These are phyloP conservation scores for Botrytis galanthina DNA, from an alignment of 2,329 filamentous ascomycete species.

Conservation along the genomic window DNA sequence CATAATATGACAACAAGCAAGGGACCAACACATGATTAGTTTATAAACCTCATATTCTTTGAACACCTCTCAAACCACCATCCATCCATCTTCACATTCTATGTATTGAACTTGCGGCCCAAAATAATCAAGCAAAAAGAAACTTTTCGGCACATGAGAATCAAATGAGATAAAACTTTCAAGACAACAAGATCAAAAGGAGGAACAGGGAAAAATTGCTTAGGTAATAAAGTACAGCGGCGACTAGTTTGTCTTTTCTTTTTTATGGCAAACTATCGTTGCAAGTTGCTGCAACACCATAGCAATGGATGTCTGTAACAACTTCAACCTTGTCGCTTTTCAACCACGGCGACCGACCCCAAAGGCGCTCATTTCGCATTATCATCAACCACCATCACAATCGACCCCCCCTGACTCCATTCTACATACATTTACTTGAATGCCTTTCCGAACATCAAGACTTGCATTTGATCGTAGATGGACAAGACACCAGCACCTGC, in stretches of 20 bases:
- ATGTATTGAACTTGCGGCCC: not conserved
- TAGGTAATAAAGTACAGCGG: slow-evolving; percentile 43
- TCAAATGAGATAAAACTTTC: not conserved
- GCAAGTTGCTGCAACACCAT: slow-evolving; percentile 40
- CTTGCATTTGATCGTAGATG: slow-evolving; percentile 99
- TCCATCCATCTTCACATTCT: slow-evolving; percentile 8
- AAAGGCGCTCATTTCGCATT: slow-evolving; percentile 23
- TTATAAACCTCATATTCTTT: slow-evolving; percentile 3
- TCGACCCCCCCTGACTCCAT: slow-evolving; percentile 16
- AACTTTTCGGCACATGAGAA: not conserved
- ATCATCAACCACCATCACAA: slow-evolving; percentile 12
- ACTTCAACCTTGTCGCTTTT: slow-evolving; percentile 35
- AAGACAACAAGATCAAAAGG: slow-evolving; percentile 31
- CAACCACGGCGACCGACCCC: slow-evolving; percentile 27
- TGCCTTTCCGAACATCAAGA: slow-evolving; percentile 99
- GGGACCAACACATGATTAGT: too few relatives aligned
- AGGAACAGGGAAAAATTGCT: slow-evolving; percentile 40
- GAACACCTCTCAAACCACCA: not conserved
- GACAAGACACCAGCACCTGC: slow-evolving; percentile 99
- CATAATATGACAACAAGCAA: not conserved
- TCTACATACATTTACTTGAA: slow-evolving; percentile 64
- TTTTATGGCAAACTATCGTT: slow-evolving; percentile 28
- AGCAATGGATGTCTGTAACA: slow-evolving; percentile 39
- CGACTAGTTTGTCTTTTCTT: slow-evolving; percentile 25
- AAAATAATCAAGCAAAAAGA: not conserved